phyloP scores from a whole-genome alignment of 176 grass and related monocot species.

The Oryza punctata region DNA sequence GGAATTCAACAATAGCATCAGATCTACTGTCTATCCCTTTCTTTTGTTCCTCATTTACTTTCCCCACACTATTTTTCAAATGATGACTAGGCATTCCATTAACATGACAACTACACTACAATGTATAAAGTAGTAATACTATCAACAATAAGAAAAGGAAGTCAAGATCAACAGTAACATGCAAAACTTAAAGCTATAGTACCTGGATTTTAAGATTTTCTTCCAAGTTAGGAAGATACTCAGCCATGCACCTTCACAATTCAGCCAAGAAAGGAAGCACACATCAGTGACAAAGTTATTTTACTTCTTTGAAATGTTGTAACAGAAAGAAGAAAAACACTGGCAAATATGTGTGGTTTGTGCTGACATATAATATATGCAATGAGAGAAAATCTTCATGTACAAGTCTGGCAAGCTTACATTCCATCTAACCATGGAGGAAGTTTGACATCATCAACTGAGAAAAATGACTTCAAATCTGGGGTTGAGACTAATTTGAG shows the following conservation, averaged over 20 bases:
- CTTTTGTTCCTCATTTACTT: neutral
- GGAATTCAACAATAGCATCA: neutral
- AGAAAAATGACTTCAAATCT: conserved; percentile 81
- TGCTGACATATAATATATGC: neutral
- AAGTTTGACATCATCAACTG: conserved; percentile 83
- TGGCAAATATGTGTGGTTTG: neutral
- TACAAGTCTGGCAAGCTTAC: conserved; percentile 48
- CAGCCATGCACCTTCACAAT: conserved; percentile 82
- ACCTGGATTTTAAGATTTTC: conserved; percentile 73
- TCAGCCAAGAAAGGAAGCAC: conserved; percentile 23
- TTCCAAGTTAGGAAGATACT: conserved; percentile 81
- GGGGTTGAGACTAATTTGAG: conserved; percentile 81
- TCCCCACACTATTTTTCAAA: neutral
- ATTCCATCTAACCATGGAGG: conserved; percentile 82
- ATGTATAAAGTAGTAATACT: conserved; percentile 8
- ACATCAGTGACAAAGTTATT: conserved; percentile 3
- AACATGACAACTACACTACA: conserved; percentile 17
- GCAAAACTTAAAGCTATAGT: conserved; percentile 24
- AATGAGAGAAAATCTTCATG: conserved; percentile 19
- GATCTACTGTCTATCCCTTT: conserved; percentile 18
- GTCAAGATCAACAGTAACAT: conserved; percentile 5
- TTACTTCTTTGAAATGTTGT: conserved; percentile 17
- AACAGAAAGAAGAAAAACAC: conserved; percentile 14
- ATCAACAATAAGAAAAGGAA: neutral
- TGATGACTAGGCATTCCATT: neutral